Conservation (phyloP, 306 rosid genomes). For the Dryas drummondii region DNA sequence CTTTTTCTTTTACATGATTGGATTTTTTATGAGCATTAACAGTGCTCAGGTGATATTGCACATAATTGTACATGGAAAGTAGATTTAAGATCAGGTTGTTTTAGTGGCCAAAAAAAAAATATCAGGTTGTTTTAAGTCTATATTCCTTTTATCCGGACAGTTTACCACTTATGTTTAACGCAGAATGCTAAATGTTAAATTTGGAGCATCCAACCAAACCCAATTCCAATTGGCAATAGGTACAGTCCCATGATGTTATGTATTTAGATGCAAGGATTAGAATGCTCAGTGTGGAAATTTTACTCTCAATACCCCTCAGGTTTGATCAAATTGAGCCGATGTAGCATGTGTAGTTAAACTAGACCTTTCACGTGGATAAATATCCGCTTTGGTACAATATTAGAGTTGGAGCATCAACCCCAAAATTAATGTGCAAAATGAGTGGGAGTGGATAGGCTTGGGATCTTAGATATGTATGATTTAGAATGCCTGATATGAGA, state of each 20-base stretch:
- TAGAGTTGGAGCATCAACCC: neutral
- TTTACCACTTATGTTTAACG: neutral
- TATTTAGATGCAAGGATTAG: neutral
- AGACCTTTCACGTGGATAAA: neutral
- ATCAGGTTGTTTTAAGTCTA: neutral
- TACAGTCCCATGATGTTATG: neutral
- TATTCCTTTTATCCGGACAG: neutral
- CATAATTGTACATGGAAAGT: neutral
- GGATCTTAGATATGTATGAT: neutral
- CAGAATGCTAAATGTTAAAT: neutral
- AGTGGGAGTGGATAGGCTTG: neutral
- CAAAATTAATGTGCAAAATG: neutral
- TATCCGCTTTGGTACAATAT: neutral
- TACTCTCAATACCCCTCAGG: neutral
- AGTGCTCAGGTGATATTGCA: neutral
- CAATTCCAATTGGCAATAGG: neutral
- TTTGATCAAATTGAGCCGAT: neutral
- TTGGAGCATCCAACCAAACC: neutral
- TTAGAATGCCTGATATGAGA: neutral
- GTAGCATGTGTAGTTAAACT: neutral
- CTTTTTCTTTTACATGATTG: neutral
- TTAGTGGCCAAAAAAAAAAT: too few relatives aligned
- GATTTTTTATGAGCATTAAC: neutral
- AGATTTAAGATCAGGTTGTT: neutral
- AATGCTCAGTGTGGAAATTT: neutral